Evolutionary conservation across 495 filamentous ascomycete genomes (phyloP), one percentile per base, ranked within the genome.

Genomic region (Hypoxylon lenormandii): DNA sequence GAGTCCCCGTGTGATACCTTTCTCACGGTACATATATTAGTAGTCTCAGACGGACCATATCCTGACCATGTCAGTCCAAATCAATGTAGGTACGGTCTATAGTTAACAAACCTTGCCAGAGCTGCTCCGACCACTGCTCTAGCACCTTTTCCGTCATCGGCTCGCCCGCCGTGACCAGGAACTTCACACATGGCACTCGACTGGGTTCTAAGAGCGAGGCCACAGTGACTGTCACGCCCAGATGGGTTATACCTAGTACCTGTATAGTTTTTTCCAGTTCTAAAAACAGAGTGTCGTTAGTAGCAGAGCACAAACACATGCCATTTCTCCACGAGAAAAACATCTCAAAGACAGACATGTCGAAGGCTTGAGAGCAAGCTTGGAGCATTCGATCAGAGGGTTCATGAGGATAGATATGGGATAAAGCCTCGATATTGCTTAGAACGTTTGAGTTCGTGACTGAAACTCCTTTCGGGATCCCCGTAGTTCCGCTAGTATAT

Each of bases 311-410:
- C 19, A 94, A 79, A 61, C 86, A 88, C 77, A 92, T 88, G n/a
- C 90, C 90, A 33, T 81, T 81, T 19, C 83, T 82, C 91, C 90
- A 93, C 8, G 91, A 77, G 61, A 91, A 92, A 70, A 94, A 92
- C 13, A 92, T 89, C 64, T 93, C 92, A 66, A 92, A 92, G 0
- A 94, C 89, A 1, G 90, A 92, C 15, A 92, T 88, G 72, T 92
- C 89, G 70, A 92, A 94, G 13, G 86, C 87, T 72, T 90, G 87
- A 0, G 89, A 90, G 66, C 87, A 92, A 7, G 89, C 86, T 70
- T 93, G 91, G 3, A 96, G 76, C 19, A 93, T 76, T 26, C 84
- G 82, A 0, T 87, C 81, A 4, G 73, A 72, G 2, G 71, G 56
- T 0, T 69, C 57, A 0, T 78, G 74, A 0, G 89, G 87, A 73